Percentiles rank a stretch among this genome's conserved stretches.
These are phyloP conservation scores for Populus nigra DNA, from an alignment of 345 rosid genomes.

Conservation along the genomic window DNA sequence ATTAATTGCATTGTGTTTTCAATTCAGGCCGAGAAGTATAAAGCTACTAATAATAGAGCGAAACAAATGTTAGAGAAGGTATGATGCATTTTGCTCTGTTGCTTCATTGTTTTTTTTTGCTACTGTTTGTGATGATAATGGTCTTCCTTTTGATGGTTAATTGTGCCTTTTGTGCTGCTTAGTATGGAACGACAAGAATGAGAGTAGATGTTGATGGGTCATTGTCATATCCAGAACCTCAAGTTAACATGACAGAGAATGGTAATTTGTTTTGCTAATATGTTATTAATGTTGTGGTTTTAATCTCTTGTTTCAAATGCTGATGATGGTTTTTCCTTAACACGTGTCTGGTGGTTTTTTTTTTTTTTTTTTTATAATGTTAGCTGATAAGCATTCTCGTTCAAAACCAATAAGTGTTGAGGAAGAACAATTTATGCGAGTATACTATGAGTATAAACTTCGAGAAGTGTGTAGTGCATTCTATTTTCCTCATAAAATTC, in stretches of 20 bases:
- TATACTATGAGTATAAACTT: constrained; percentile 81
- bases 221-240: constrained; percentile 62
- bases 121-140: not conserved
- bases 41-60: constrained; percentile 65
- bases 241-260: constrained; percentile 43
- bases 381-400: constrained; percentile 78
- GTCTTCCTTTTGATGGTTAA: constrained; percentile 18
- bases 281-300: not conserved
- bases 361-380: constrained; percentile 11
- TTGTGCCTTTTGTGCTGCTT: constrained; percentile 11
- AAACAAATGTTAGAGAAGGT: constrained; percentile 78
- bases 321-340: not conserved
- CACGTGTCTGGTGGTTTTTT: not conserved
- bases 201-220: constrained; percentile 90
- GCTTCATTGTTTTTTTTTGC: not conserved
- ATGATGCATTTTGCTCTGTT: not conserved
- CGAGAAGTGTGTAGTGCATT: constrained; percentile 97
- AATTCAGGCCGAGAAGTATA: constrained; percentile 60
- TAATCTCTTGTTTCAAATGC: not conserved
- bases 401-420: constrained; percentile 75
- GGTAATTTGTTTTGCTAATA: constrained; percentile 32
- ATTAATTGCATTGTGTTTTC: not conserved
- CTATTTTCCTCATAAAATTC: constrained; percentile 92
- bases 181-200: constrained; percentile 83
- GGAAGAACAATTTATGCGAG: constrained; percentile 89